These are phyloP conservation scores for Exophiala sp. DNA, from an alignment of 2,329 filamentous ascomycete genomes.

Conservation along the genomic window DNA sequence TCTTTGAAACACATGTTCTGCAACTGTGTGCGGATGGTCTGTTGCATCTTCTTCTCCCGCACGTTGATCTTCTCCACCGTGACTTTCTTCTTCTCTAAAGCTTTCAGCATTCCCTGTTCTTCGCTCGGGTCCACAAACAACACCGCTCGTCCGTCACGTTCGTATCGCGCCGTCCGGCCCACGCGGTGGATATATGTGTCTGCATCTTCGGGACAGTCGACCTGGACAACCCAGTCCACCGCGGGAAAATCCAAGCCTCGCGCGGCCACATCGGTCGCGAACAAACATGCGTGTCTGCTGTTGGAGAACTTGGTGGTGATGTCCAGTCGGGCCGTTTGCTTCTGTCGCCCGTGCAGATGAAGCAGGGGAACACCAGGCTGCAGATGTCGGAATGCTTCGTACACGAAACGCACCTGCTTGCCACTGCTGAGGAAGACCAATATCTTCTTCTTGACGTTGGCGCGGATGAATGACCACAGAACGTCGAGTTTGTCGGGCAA, in stretches of 20 bases:
- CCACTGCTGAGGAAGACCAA: constrained; percentile 92
- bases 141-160: constrained; percentile 79
- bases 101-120: constrained; percentile 81
- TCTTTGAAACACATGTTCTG: constrained; percentile 97
- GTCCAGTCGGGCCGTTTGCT: constrained; percentile 79
- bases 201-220: constrained; percentile 93
- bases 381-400: constrained; percentile 85
- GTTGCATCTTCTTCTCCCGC: constrained; percentile 74
- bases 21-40: constrained; percentile 73
- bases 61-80: constrained; percentile 82
- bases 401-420: constrained; percentile 94
- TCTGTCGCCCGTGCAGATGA: constrained; percentile 89
- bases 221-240: constrained; percentile 97
- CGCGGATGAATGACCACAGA: constrained; percentile 84
- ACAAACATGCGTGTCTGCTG: constrained; percentile 78
- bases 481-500: constrained; percentile 86
- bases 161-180: constrained; percentile 87
- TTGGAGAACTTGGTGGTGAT: constrained; percentile 78
- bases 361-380: constrained; percentile 90
- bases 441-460: constrained; percentile 88
- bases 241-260: constrained; percentile 92
- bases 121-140: constrained; percentile 89
- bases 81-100: constrained; percentile 82
- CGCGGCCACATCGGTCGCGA: constrained; percentile 92
- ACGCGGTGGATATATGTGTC: constrained; percentile 98